phyloP scores from a whole-genome alignment of 2,329 filamentous ascomycete genomes.

The Pestalotiopsis sp. region DNA sequence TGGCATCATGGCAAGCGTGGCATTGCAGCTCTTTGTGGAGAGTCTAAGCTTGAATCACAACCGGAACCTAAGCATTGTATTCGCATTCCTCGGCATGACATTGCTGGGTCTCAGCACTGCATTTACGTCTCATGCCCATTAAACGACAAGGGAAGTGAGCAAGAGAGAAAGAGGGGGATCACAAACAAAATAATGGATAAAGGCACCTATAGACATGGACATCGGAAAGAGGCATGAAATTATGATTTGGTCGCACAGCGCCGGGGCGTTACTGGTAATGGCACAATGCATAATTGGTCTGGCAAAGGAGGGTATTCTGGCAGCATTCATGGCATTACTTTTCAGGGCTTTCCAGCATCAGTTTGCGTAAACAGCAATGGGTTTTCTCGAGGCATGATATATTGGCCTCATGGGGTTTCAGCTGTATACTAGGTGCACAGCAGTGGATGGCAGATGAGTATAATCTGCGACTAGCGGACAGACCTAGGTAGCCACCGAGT shows the following conservation, averaged over 20 bases:
- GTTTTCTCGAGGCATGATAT: neutral
- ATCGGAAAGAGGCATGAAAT: neutral
- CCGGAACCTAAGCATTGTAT: slow-evolving; percentile 74
- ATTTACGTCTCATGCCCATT: slow-evolving; percentile 64
- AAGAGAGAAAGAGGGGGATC: neutral
- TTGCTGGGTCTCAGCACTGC: slow-evolving; percentile 85
- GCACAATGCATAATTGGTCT: neutral
- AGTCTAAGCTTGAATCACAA: slow-evolving; percentile 81
- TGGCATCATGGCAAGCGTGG: slow-evolving; percentile 95
- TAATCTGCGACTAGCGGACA: too few relatives aligned
- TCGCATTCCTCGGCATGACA: slow-evolving; percentile 85
- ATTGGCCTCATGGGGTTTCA: too few relatives aligned
- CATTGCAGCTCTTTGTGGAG: slow-evolving; percentile 86
- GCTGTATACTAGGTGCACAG: too few relatives aligned
- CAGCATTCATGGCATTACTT: neutral
- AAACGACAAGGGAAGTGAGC: too few relatives aligned
- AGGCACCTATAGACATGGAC: slow-evolving; percentile 1
- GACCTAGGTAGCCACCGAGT: too few relatives aligned
- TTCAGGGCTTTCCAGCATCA: neutral
- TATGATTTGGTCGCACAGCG: slow-evolving; percentile 1
- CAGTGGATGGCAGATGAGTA: too few relatives aligned
- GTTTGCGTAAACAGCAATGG: neutral
- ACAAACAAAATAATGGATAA: neutral
- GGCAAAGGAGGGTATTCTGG: neutral
- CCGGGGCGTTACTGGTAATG: slow-evolving; percentile 2